A percentile compares a stretch with the other conserved stretches of the same genome.
Evolutionary conservation across 1,284 basidiomycete genomes (phyloP).

Genomic region (Ceratobasidium sp.): DNA sequence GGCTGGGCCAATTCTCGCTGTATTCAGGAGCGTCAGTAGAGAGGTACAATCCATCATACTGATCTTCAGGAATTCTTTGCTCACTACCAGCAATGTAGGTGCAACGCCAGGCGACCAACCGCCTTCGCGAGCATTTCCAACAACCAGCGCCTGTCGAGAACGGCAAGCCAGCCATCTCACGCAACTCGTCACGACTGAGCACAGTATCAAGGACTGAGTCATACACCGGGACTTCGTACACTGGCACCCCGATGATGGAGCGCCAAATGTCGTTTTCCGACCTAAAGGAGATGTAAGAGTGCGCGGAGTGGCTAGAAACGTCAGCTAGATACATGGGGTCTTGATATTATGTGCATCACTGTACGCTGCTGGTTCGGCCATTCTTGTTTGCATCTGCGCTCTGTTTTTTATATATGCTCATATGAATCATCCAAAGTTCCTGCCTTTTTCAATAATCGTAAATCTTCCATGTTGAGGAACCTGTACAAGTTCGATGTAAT

Average conservation of each 20-base stretch:
- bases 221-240: conserved; percentile 8
- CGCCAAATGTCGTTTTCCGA: conserved; percentile 21
- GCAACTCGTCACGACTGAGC: neutral
- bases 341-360: neutral
- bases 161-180: conserved; percentile 21
- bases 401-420: neutral
- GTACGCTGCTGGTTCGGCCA: neutral
- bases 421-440: neutral
- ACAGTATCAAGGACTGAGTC: neutral
- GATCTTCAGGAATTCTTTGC: neutral
- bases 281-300: conserved; percentile 21
- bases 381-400: neutral
- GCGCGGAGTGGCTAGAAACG: neutral
- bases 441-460: too few relatives aligned
- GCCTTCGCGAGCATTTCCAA: conserved; percentile 79
- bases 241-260: conserved; percentile 19
- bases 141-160: conserved; percentile 52
- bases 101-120: conserved; percentile 71
- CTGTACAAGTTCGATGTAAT: too few relatives aligned
- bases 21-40: conserved; percentile 66
- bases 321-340: neutral
- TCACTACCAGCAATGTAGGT: conserved; percentile 55
- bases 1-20: conserved; percentile 77
- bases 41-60: conserved; percentile 60
- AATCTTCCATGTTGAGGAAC: too few relatives aligned